Conservation (phyloP, 2,329 filamentous ascomycete genomes). For the Colletotrichum spinosum region DNA sequence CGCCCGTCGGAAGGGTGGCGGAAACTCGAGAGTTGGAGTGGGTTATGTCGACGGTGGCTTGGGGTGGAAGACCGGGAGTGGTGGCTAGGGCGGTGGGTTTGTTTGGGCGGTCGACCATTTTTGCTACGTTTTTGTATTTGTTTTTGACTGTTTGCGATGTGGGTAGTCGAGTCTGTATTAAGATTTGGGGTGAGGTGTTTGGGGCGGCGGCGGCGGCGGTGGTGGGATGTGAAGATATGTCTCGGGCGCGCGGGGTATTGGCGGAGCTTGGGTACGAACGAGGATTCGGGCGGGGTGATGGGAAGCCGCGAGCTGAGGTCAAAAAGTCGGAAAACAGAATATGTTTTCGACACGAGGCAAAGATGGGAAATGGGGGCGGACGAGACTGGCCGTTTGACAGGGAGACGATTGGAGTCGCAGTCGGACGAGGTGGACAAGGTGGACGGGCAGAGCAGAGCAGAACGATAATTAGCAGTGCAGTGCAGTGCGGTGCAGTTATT, state of each 20-base stretch:
- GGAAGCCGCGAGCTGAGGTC: neutral
- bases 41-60: conserved; percentile 79
- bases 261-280: neutral
- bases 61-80: conserved; percentile 79
- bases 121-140: conserved; percentile 5
- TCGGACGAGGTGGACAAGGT: conserved; percentile 8
- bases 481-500: too few species aligned
- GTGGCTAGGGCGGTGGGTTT: conserved; percentile 83
- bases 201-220: neutral
- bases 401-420: conserved; percentile 7
- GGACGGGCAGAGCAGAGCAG: neutral
- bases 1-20: conserved; percentile 86
- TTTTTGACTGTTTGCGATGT: neutral
- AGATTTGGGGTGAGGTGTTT: conserved; percentile 15
- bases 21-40: conserved; percentile 78
- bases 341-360: neutral
- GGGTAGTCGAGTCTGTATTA: neutral
- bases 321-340: neutral
- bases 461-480: too few species aligned
- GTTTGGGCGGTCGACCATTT: conserved; percentile 86
- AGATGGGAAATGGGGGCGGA: neutral
- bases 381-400: conserved; percentile 1
- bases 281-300: neutral
- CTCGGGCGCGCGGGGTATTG: conserved; percentile 13
- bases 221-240: conserved; percentile 3